phyloP scores from a whole-genome alignment of 208 protist species.

The Naegleria fowleri region DNA sequence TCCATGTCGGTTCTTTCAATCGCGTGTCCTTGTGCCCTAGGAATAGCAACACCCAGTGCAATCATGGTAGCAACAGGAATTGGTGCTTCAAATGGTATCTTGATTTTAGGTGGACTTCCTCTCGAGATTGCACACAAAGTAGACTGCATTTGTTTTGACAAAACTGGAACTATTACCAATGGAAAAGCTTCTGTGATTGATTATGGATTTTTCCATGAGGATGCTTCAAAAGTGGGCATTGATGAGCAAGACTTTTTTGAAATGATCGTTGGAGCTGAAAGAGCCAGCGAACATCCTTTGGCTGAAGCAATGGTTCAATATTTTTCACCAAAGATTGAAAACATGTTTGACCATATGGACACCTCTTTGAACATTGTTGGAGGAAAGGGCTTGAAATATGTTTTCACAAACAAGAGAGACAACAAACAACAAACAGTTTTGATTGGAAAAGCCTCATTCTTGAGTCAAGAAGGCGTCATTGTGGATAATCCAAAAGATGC shows the following conservation, averaged over 20 bases:
- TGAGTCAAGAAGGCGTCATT: background rate
- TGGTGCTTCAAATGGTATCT: constrained; percentile 71
- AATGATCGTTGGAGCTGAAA: background rate
- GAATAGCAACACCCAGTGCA: constrained; percentile 16
- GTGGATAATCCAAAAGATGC: background rate
- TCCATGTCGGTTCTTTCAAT: background rate
- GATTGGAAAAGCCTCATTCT: background rate
- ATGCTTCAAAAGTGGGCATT: background rate
- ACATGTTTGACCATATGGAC: background rate
- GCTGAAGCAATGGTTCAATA: background rate
- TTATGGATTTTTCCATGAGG: background rate
- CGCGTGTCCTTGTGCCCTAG: constrained; percentile 19
- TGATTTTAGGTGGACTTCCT: constrained; percentile 81
- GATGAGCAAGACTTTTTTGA: constrained; percentile 3
- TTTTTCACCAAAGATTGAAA: background rate
- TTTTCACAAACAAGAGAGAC: background rate
- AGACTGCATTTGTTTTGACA: constrained; percentile 85
- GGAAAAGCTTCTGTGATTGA: constrained; percentile 55
- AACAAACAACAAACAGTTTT: background rate
- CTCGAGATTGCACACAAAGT: constrained; percentile 73
- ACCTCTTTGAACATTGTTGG: background rate
- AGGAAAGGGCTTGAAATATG: background rate
- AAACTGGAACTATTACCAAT: constrained; percentile 93
- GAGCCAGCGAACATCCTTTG: background rate
- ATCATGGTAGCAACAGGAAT: constrained; percentile 93